A percentile compares a stretch with the other conserved stretches of the same genome.
Conservation (phyloP, 768 basidiomycete species). For the Kwoniella sp. region DNA sequence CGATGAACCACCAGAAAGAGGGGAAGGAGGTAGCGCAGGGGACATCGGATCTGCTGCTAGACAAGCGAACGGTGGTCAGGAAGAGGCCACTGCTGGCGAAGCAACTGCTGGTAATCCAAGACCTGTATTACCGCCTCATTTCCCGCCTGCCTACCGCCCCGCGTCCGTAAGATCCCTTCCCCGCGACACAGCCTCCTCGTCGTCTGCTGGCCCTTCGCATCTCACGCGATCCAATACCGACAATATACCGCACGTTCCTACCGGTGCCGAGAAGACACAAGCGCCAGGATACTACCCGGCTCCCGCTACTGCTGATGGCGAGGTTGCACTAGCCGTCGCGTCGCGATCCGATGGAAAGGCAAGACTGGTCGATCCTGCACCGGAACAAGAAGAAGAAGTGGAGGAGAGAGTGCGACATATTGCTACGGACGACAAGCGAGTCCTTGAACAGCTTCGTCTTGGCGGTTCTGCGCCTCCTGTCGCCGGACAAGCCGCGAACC, state of each 20-base stretch:
- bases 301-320: slow-evolving; percentile 50
- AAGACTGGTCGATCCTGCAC: slow-evolving; percentile 22
- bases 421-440: slow-evolving; percentile 54
- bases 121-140: slow-evolving; percentile 24
- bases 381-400: slow-evolving; percentile 19
- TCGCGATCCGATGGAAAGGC: slow-evolving; percentile 39
- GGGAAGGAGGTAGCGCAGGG: too few species aligned
- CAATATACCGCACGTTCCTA: not conserved
- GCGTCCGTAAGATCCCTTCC: slow-evolving; percentile 39
- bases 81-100: not conserved
- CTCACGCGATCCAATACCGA: not conserved
- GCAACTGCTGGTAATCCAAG: not conserved
- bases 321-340: slow-evolving; percentile 48
- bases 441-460: slow-evolving; percentile 48
- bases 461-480: slow-evolving; percentile 43
- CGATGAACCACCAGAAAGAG: not conserved
- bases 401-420: slow-evolving; percentile 36
- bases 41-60: not conserved
- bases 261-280: slow-evolving; percentile 36
- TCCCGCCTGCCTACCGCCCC: slow-evolving; percentile 51
- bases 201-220: slow-evolving; percentile 8
- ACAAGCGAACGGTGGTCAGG: not conserved
- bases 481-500: not conserved
- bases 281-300: slow-evolving; percentile 54
- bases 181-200: not conserved